Percentiles rank a stretch among this genome's conserved stretches.
Conservation (phyloP, 768 basidiomycete genomes). For the Scleroderma citrinum region DNA sequence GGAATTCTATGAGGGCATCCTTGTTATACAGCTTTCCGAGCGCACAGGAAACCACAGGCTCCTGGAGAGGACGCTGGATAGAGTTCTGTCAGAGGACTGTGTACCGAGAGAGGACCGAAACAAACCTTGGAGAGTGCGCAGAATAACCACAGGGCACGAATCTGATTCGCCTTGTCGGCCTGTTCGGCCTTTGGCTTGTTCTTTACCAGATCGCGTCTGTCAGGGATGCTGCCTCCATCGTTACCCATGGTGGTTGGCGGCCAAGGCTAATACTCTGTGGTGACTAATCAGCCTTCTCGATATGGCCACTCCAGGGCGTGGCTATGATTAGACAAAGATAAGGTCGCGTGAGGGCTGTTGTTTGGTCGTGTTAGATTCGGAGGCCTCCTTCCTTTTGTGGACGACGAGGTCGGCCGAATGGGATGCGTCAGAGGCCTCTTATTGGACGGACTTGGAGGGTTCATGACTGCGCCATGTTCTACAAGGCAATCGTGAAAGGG, state of each 20-base stretch:
- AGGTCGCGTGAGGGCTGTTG: constrained; percentile 3
- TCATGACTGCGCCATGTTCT: too few species aligned
- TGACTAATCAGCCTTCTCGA: constrained; percentile 2
- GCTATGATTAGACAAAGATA: not conserved
- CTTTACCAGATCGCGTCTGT: constrained; percentile 72
- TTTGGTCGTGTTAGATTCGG: constrained; percentile 22
- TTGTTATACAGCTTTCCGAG: constrained; percentile 97
- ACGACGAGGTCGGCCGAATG: not conserved
- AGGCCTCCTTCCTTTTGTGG: constrained; percentile 17
- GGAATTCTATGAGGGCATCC: constrained; percentile 85
- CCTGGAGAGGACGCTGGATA: constrained; percentile 68
- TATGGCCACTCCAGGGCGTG: not conserved
- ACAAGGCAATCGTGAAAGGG: constrained; percentile 34
- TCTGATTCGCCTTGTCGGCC: constrained; percentile 87
- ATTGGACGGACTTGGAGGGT: too few species aligned
- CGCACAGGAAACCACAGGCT: constrained; percentile 87
- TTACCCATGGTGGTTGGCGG: constrained; percentile 57
- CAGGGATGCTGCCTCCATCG: constrained; percentile 86
- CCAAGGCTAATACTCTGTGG: not conserved
- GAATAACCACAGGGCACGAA: constrained; percentile 83
- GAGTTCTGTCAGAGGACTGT: not conserved
- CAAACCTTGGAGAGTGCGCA: constrained; percentile 92
- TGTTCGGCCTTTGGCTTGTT: constrained; percentile 78
- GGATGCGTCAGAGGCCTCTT: not conserved
- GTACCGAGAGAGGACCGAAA: not conserved